Percentiles rank a stretch among this genome's conserved stretches.
These are phyloP conservation scores for Kodamaea fungicola DNA, from an alignment of 1,139 yeast species.

Conservation along the genomic window DNA sequence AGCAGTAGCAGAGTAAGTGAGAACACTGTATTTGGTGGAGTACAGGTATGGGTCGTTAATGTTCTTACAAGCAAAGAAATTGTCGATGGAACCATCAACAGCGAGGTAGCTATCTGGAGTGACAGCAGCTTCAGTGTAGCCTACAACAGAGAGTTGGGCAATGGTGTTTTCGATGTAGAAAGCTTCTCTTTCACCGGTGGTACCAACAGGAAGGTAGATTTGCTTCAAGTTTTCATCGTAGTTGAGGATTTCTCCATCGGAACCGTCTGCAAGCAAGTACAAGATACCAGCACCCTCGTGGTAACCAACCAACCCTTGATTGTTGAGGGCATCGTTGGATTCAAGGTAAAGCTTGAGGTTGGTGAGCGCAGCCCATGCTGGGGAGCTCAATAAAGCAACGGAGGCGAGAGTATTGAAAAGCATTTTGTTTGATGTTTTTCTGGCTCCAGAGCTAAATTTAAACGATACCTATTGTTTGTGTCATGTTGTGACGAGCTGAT, in stretches of 20 bases:
- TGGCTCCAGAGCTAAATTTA: too few relatives aligned
- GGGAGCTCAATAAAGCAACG: background rate
- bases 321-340: background rate
- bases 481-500: too few relatives aligned
- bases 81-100: conserved; percentile 26
- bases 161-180: conserved; percentile 8
- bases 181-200: background rate
- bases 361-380: background rate
- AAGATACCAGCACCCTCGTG: conserved; percentile 60
- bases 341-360: background rate
- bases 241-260: conserved; percentile 6
- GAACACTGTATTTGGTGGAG: conserved; percentile 26
- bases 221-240: conserved; percentile 7
- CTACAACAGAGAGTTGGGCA: conserved; percentile 16
- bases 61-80: conserved; percentile 41
- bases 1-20: conserved; percentile 12
- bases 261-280: conserved; percentile 36
- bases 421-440: background rate
- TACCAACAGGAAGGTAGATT: background rate
- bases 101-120: conserved; percentile 15
- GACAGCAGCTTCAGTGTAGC: background rate
- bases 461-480: too few relatives aligned
- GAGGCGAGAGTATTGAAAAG: background rate
- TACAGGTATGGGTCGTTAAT: conserved; percentile 42
- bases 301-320: background rate